Base-by-base conservation (phyloP, 108 stramenopile species). In the Nannochloropsis oceanica region DNA sequence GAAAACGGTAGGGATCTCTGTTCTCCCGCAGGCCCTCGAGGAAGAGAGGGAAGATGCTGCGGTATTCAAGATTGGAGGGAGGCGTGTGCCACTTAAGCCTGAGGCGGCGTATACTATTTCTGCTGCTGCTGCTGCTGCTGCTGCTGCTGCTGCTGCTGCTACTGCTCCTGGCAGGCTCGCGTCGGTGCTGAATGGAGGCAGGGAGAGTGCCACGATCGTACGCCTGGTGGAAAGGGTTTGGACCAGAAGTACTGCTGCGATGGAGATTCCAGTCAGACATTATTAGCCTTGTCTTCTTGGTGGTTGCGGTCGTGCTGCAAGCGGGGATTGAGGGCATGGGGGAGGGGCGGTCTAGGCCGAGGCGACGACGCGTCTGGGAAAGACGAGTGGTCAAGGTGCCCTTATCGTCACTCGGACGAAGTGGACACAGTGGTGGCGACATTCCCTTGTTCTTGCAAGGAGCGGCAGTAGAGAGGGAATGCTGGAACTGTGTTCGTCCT, bases 21-120 rank as follows among this genome's bases (percentile, higher is more conserved):
- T 12, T 86, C 89, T 90, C 89, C 26, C 89, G 86, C 86, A 90
- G 22, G 0, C 89, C 89, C 42, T 90, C 89, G 25, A 90, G 87
- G 43, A 90, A 90, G 84, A 90, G 89, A 27, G 89, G 89, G 84
- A 90, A 43, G 44, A 89, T 86, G 3, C 85, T 84, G 80, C 89
- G 89, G 43, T 81, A 90, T 83, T 90, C 89, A 22, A 90, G 46
- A 25, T 90, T 85, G 25, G 13, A 25, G 2, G 26, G 80, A 25
- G 3, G 26, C 25, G 13, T 81, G 80, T 73, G n/a, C 59, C 59
- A 73, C 18, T 73, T 2, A 7, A 73, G 59, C 59, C 59, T 73
- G 22, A 5, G n/a, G 18, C 22, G n/a, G 18, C 22, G n/a, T 18
- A 8, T n/a, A 18, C 2, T 18, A n/a, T 2, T n/a, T 2, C 18